phyloP scores from a whole-genome alignment of 2,329 filamentous ascomycete genomes.

The Paraphoma chrysanthemicola region DNA sequence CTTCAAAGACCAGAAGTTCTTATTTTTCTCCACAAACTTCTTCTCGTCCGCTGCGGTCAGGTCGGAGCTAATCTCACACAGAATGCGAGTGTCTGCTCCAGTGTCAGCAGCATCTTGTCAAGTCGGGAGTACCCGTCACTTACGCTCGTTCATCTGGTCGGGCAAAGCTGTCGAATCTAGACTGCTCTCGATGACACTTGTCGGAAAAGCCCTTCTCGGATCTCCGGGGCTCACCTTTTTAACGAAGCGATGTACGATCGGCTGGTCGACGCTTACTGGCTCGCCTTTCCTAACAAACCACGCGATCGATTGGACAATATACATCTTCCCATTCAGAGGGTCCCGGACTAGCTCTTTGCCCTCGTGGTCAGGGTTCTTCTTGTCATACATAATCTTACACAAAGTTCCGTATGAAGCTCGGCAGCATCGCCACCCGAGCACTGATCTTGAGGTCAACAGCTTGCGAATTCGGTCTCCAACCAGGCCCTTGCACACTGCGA shows the following conservation, averaged over 20 bases:
- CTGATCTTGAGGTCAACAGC: conserved; percentile 50
- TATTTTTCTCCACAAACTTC: conserved; percentile 46
- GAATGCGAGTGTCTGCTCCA: conserved; percentile 31
- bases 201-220: conserved; percentile 40
- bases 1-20: conserved; percentile 44
- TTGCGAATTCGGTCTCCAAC: conserved; percentile 61
- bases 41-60: conserved; percentile 38
- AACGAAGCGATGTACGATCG: conserved; percentile 43
- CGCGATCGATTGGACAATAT: conserved; percentile 45
- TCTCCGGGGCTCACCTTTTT: conserved; percentile 42
- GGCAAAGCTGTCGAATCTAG: conserved; percentile 33
- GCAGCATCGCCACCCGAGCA: conserved; percentile 52
- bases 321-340: conserved; percentile 42
- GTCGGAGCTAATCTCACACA: conserved; percentile 48
- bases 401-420: conserved; percentile 47
- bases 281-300: conserved; percentile 48
- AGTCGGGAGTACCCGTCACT: not conserved
- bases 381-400: conserved; percentile 47
- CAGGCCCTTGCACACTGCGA: conserved; percentile 62
- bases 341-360: conserved; percentile 34
- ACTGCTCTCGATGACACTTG: conserved; percentile 37
- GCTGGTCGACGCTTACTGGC: conserved; percentile 40
- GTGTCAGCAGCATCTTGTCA: not conserved
- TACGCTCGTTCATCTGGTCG: conserved; percentile 36
- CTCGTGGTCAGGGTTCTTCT: conserved; percentile 40